Evolutionary conservation across 2,329 filamentous ascomycete genomes (phyloP).

Genomic region (Stachybotrys chlorohalonatus): DNA sequence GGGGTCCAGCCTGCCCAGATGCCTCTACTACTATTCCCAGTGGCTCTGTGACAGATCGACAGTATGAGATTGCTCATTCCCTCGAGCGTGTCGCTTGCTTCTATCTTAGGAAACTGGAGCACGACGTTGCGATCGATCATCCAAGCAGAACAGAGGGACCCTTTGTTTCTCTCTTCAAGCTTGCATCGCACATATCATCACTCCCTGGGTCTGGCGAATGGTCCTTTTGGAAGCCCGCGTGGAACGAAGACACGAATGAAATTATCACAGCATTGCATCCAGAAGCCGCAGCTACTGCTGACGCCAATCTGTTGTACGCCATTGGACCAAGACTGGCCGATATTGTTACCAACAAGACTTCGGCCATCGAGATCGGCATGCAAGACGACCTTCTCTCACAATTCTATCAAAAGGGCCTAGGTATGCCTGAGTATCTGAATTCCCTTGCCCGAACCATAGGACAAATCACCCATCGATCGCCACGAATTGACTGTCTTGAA

Average conservation of each 20-base stretch:
- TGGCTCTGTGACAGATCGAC: background rate
- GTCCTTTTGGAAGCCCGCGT: background rate
- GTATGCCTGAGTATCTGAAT: background rate
- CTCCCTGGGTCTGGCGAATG: background rate
- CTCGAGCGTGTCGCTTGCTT: background rate
- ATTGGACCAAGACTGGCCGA: background rate
- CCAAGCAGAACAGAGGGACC: background rate
- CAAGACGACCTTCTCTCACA: background rate
- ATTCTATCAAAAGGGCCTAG: background rate
- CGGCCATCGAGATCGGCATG: background rate
- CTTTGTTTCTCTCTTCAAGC: background rate
- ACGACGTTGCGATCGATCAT: background rate
- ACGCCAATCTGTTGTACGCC: background rate
- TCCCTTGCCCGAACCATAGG: background rate
- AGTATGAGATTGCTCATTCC: background rate
- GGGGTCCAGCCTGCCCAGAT: background rate
- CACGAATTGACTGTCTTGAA: conserved; percentile 4
- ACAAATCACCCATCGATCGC: conserved; percentile 5
- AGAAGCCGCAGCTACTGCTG: background rate
- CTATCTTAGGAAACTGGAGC: background rate
- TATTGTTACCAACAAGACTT: background rate
- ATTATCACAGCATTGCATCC: background rate
- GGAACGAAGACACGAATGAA: background rate
- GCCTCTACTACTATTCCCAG: background rate
- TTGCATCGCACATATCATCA: background rate